phyloP scores from a whole-genome alignment of 768 basidiomycete genomes.

The Paxillus rubicundulus region DNA sequence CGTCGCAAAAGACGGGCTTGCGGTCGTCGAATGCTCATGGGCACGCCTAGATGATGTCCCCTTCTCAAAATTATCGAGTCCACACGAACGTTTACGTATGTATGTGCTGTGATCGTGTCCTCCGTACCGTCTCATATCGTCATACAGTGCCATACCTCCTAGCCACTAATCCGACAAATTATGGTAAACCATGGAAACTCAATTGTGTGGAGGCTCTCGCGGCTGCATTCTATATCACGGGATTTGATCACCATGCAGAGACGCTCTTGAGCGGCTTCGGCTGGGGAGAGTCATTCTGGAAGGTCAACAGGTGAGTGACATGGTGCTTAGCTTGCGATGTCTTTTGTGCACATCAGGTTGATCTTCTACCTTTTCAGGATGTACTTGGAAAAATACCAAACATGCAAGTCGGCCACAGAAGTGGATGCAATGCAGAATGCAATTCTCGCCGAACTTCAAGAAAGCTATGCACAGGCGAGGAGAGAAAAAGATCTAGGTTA shows the following conservation, averaged over 20 bases:
- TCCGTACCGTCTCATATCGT: not conserved
- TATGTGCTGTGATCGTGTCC: constrained; percentile 12
- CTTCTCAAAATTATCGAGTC: constrained; percentile 89
- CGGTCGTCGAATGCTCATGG: constrained; percentile 99
- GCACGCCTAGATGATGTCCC: constrained; percentile 93
- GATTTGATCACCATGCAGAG: constrained; percentile 80
- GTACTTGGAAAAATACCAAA: constrained; percentile 74
- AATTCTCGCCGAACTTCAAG: constrained; percentile 69
- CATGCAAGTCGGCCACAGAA: constrained; percentile 61
- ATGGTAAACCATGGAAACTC: constrained; percentile 94
- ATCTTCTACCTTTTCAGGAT: constrained; percentile 2
- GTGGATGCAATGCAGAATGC: constrained; percentile 59
- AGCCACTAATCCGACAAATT: constrained; percentile 96
- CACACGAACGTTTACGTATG: constrained; percentile 87
- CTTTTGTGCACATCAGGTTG: not conserved
- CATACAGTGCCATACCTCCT: constrained; percentile 86
- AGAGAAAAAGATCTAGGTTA: constrained; percentile 43
- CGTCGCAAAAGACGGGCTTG: constrained; percentile 70
- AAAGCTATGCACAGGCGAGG: constrained; percentile 56
- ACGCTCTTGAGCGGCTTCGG: constrained; percentile 77
- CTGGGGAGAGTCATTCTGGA: constrained; percentile 87
- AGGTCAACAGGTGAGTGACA: constrained; percentile 66
- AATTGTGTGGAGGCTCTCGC: constrained; percentile 96
- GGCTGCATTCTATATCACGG: constrained; percentile 92
- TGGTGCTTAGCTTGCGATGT: not conserved